Evolutionary conservation across 2,329 filamentous ascomycete species (phyloP).

Genomic region (Fusarium bulbicola): DNA sequence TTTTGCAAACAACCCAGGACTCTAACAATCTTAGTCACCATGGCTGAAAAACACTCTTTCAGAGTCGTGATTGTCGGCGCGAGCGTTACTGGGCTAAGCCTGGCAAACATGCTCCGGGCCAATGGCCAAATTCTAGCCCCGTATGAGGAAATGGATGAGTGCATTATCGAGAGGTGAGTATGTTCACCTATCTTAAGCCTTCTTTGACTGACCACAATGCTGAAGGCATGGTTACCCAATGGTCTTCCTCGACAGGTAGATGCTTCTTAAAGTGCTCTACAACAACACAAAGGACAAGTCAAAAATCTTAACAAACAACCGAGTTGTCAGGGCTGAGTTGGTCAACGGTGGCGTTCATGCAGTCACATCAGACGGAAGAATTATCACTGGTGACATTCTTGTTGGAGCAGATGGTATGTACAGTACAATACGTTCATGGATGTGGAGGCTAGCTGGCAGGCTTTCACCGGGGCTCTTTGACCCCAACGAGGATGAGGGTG

Average conservation of each 20-base stretch:
- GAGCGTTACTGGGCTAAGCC: background rate
- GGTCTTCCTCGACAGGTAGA: background rate
- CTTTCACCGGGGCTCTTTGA: background rate
- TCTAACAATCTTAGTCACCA: background rate
- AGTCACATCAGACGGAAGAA: background rate
- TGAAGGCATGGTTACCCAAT: background rate
- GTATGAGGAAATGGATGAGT: background rate
- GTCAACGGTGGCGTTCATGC: background rate
- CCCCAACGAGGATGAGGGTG: background rate
- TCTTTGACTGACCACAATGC: background rate
- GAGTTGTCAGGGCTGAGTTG: background rate
- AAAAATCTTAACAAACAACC: background rate
- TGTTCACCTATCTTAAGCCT: rapidly evolving
- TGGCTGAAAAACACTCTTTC: background rate
- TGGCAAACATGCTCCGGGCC: slow-evolving; percentile 1
- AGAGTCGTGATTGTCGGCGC: background rate
- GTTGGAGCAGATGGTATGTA: background rate
- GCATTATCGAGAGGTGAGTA: background rate
- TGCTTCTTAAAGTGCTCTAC: background rate
- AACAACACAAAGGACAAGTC: background rate
- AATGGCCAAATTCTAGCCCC: background rate
- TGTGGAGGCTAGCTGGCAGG: background rate
- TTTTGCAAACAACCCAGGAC: too few relatives aligned
- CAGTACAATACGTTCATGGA: background rate
- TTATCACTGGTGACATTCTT: background rate